phyloP scores from a whole-genome alignment of 495 filamentous ascomycete genomes.

The Aspergillus cavernicola region DNA sequence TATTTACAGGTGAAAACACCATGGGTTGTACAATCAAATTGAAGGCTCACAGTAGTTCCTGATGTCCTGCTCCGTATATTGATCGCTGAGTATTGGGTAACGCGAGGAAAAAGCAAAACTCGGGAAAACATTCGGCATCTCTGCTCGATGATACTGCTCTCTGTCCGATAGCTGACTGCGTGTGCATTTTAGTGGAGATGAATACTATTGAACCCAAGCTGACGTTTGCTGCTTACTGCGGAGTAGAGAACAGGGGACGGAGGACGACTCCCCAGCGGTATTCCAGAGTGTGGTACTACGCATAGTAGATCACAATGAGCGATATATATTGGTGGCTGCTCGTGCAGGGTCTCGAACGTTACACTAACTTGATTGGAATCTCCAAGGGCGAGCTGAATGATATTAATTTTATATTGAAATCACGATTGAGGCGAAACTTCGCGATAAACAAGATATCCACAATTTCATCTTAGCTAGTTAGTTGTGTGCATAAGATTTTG shows the following conservation, averaged over 20 bases:
- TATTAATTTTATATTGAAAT: background rate
- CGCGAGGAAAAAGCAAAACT: background rate
- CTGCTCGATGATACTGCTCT: background rate
- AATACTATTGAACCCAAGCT: background rate
- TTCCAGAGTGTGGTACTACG: background rate
- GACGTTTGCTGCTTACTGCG: background rate
- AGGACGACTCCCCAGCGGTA: background rate
- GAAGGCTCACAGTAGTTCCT: too few relatives aligned
- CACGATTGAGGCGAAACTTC: background rate
- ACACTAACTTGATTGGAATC: slow-evolving; percentile 1
- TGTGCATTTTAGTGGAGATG: background rate
- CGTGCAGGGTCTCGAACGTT: background rate
- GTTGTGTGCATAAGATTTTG: background rate
- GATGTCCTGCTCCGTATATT: too few relatives aligned
- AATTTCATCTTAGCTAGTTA: background rate
- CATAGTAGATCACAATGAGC: background rate
- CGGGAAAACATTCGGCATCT: background rate
- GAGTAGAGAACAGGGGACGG: background rate
- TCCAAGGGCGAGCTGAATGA: background rate
- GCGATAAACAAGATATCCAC: background rate
- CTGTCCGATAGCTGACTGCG: background rate
- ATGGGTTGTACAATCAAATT: too few relatives aligned
- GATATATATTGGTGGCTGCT: background rate
- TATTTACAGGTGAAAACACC: too few relatives aligned
- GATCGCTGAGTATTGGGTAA: background rate